A percentile compares a stretch with the other conserved stretches of the same genome.
Conservation (phyloP, 768 basidiomycete genomes). For the Grammothele lineata region DNA sequence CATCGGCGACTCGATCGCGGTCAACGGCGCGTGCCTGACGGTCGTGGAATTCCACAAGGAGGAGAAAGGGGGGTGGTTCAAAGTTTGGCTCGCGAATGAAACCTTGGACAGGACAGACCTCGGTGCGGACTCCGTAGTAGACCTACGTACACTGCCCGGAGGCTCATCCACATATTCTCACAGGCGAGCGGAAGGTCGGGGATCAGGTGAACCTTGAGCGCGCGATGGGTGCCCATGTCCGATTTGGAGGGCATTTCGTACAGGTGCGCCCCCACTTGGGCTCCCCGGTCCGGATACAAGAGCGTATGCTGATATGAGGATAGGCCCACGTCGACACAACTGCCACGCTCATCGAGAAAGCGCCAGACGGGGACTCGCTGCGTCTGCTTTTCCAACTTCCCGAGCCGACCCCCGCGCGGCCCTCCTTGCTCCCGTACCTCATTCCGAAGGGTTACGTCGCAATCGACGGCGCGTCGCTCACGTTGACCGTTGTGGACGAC, state of each 20-base stretch:
- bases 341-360: conserved; percentile 63
- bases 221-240: conserved; percentile 85
- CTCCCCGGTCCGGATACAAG: too few relatives aligned
- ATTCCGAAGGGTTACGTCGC: conserved; percentile 94
- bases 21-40: conserved; percentile 79
- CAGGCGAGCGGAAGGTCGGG: conserved; percentile 76
- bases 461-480: conserved; percentile 92
- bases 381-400: conserved; percentile 78
- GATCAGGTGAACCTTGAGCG: conserved; percentile 90
- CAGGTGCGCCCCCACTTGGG: conserved; percentile 60
- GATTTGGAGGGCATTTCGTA: conserved; percentile 97
- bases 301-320: too few relatives aligned
- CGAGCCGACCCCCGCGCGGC: conserved; percentile 49
- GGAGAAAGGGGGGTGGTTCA: conserved; percentile 75
- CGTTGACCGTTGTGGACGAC: conserved; percentile 77
- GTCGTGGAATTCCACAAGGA: conserved; percentile 76
- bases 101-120: conserved; percentile 88
- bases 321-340: conserved; percentile 95
- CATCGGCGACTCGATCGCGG: conserved; percentile 91
- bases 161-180: background rate
- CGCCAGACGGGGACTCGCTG: conserved; percentile 82
- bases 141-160: background rate
- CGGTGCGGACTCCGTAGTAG: conserved; percentile 44
- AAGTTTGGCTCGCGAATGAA: conserved; percentile 94
- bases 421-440: conserved; percentile 73